Percentiles rank a stretch among this genome's conserved stretches.
Evolutionary conservation across 768 basidiomycete genomes (phyloP).

Genomic region (Tubosaeta sp.): DNA sequence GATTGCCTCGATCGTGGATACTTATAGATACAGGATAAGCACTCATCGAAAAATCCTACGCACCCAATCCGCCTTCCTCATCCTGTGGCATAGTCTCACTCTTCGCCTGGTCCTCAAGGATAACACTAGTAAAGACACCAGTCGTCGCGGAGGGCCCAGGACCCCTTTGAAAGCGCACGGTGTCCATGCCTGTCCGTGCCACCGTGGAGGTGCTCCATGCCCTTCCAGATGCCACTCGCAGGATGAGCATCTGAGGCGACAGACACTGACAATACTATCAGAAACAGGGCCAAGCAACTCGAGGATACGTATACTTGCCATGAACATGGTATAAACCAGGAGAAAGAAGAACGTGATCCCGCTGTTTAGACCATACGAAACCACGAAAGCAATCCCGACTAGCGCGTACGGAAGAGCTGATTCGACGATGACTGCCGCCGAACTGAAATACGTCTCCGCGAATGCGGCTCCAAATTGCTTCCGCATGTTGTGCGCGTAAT

Average conservation of each 20-base stretch:
- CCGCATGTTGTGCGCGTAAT: constrained; percentile 2
- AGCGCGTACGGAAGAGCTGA: constrained; percentile 14
- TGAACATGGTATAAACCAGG: constrained; percentile 12
- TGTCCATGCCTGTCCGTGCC: neutral
- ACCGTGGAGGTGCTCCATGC: constrained; percentile 4
- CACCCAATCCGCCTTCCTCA: neutral
- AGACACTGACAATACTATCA: constrained; percentile 3
- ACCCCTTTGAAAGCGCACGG: neutral
- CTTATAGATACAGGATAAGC: too few relatives aligned
- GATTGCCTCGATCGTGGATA: too few relatives aligned
- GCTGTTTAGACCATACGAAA: constrained; percentile 6
- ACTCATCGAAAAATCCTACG: neutral
- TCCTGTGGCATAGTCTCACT: neutral
- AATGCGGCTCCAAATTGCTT: neutral
- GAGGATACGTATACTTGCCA: neutral
- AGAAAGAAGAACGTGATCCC: constrained; percentile 6
- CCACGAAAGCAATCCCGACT: constrained; percentile 4
- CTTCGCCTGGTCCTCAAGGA: neutral
- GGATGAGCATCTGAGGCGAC: constrained; percentile 14
- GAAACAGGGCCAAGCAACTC: neutral
- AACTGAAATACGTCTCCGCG: constrained; percentile 4
- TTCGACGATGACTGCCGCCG: constrained; percentile 7
- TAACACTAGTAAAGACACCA: neutral
- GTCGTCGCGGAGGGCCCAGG: neutral
- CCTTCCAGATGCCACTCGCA: constrained; percentile 5